These are phyloP conservation scores for Clathrospora elynae DNA, from an alignment of 2,329 filamentous ascomycete species.

Conservation along the genomic window DNA sequence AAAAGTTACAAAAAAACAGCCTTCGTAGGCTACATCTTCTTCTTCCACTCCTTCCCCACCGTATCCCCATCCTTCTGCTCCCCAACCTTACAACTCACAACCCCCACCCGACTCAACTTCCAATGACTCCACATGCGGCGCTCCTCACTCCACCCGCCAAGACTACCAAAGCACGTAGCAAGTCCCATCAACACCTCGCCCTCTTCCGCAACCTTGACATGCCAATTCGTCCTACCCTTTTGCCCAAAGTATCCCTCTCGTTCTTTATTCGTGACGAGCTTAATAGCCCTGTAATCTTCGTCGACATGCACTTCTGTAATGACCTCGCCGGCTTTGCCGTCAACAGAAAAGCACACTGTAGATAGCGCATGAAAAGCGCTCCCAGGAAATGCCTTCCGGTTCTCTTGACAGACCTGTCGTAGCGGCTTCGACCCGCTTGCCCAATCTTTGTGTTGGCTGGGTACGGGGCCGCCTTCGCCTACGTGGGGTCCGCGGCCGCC, in stretches of 20 bases:
- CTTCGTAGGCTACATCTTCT: too few relatives aligned
- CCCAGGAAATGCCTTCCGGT: background rate
- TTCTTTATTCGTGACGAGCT: constrained; percentile 21
- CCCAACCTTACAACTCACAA: constrained; percentile 2
- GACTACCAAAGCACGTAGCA: constrained; percentile 11
- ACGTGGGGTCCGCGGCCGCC: background rate
- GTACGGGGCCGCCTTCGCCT: background rate
- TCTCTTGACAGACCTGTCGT: background rate
- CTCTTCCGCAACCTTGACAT: constrained; percentile 8
- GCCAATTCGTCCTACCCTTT: constrained; percentile 8
- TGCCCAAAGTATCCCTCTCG: constrained; percentile 19
- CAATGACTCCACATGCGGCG: constrained; percentile 14
- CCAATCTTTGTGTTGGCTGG: constrained; percentile 2
- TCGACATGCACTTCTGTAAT: constrained; percentile 25
- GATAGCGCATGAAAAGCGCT: background rate
- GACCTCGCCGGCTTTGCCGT: constrained; percentile 22
- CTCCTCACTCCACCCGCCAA: constrained; percentile 15
- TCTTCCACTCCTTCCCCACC: background rate
- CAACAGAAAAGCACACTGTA: constrained; percentile 17
- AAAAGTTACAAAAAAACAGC: too few relatives aligned
- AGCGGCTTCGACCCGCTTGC: background rate
- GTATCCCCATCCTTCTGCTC: too few relatives aligned
- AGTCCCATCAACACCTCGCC: constrained; percentile 18
- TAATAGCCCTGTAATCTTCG: constrained; percentile 15
- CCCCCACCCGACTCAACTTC: constrained; percentile 7